These are phyloP conservation scores for Monosporascus sp. DNA, from an alignment of 2,329 filamentous ascomycete genomes.

Conservation along the genomic window DNA sequence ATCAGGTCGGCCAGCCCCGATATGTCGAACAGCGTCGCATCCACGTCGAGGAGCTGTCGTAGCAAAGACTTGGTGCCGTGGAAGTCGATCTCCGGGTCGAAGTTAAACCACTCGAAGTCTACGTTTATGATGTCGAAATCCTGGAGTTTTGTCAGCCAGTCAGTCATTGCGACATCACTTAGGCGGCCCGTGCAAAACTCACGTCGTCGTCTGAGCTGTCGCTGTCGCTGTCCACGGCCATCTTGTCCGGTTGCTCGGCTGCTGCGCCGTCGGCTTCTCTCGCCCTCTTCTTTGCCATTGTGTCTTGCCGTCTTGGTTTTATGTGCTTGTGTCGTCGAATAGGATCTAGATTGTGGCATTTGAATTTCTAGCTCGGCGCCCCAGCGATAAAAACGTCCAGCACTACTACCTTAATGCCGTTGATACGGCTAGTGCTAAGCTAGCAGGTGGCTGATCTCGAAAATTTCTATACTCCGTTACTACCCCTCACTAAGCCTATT, in stretches of 20 bases:
- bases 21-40: conserved; percentile 79
- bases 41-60: conserved; percentile 87
- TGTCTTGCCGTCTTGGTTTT: conserved; percentile 2
- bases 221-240: conserved; percentile 41
- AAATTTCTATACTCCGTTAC: not conserved
- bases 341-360: not conserved
- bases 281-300: conserved; percentile 47
- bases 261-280: conserved; percentile 40
- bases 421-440: not conserved
- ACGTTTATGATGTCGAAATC: conserved; percentile 90
- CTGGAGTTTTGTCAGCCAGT: conserved; percentile 36
- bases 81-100: conserved; percentile 82
- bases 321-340: not conserved
- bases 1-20: conserved; percentile 83
- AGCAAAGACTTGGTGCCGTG: conserved; percentile 88
- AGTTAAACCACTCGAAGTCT: conserved; percentile 99
- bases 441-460: not conserved
- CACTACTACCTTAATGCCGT: not conserved
- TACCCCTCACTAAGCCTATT: not conserved
- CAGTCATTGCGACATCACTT: conserved; percentile 2
- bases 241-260: conserved; percentile 41
- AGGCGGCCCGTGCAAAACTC: conserved; percentile 12
- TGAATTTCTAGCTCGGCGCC: not conserved
- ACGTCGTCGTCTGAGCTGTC: conserved; percentile 50
- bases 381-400: not conserved